Conservation (phyloP, 306 rosid genomes). For the Quercus cerris region DNA sequence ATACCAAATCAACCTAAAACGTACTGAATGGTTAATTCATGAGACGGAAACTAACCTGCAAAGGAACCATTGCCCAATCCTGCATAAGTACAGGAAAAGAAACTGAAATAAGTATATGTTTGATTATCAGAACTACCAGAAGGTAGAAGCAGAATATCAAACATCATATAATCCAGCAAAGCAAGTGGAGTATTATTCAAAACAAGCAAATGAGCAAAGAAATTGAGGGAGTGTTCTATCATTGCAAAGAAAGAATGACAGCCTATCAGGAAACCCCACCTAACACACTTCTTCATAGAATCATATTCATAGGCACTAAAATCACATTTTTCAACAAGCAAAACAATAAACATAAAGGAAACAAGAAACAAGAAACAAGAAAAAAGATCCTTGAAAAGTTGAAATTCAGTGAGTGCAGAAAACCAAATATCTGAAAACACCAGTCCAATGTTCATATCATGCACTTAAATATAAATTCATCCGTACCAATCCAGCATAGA, state of each 20-base stretch:
- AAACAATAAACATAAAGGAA: background rate
- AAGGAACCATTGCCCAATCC: slow-evolving; percentile 83
- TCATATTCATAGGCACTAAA: background rate
- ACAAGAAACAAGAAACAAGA: background rate
- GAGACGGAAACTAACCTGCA: slow-evolving; percentile 63
- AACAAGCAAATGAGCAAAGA: background rate
- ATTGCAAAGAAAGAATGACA: background rate
- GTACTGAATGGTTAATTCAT: background rate
- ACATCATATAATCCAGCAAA: background rate
- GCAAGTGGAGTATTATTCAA: background rate
- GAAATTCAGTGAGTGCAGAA: background rate
- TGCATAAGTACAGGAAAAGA: slow-evolving; percentile 42
- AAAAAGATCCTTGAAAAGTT: background rate
- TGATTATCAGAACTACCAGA: background rate
- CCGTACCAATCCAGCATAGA: background rate
- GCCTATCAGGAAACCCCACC: background rate
- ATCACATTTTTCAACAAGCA: background rate
- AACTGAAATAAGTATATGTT: slow-evolving; percentile 29
- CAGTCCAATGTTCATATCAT: background rate
- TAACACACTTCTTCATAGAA: background rate
- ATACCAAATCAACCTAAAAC: background rate
- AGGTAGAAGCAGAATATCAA: slow-evolving; percentile 1
- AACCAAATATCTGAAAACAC: background rate
- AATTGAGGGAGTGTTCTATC: background rate
- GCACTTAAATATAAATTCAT: background rate